Base-by-base conservation (phyloP, 805 yeast genomes). In the Saturnispora bothae region DNA sequence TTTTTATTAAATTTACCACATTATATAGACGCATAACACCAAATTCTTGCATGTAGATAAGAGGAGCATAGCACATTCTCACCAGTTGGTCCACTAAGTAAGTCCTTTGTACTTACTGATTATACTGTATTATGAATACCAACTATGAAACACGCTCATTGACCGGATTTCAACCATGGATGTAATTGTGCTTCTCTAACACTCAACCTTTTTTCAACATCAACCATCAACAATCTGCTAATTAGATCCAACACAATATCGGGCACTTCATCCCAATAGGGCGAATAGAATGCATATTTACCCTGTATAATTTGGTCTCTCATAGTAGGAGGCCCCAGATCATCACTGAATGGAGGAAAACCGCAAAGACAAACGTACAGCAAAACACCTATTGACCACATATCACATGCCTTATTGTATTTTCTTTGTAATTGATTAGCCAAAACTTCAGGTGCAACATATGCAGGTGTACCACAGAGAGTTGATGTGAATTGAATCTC, bases 311-410 rank as follows among this genome's bases (percentile, higher is more conserved):
- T 81, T 56, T 82, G 92, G 31, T 81, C 83, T 43, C 75, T 70
- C 82, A 82, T 77, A 18, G 69, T 66, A 8, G 89, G 89, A 9
- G 92, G 92, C 0, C 78, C 88, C 40, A 82, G 54, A 43, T 83
- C 89, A 32, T 81, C 92, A 50, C 85, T 78, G 52, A 83, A 83
- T 0, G 94, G 94, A 4, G 89, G 92, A 47, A 83, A 83, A 0
- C 94, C 94, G 53, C 85, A 81, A 14, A 83, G 61, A 52, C 92
- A 80, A 2, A 82, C 86, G 44, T 83, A 83, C 13, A 82, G 55
- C 33, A 83, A 64, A 2, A 82, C 89, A 3, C 92, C 94, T 7
- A 81, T 70, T 52, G 84, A 80, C 94, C 94, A 83, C 54, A 83
- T 58, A 54, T 83, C 94, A 10, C 78, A 85, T 31, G 79, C 73